These are phyloP conservation scores for Begonia fuchsioides DNA, from an alignment of 306 rosid species.

Conservation along the genomic window DNA sequence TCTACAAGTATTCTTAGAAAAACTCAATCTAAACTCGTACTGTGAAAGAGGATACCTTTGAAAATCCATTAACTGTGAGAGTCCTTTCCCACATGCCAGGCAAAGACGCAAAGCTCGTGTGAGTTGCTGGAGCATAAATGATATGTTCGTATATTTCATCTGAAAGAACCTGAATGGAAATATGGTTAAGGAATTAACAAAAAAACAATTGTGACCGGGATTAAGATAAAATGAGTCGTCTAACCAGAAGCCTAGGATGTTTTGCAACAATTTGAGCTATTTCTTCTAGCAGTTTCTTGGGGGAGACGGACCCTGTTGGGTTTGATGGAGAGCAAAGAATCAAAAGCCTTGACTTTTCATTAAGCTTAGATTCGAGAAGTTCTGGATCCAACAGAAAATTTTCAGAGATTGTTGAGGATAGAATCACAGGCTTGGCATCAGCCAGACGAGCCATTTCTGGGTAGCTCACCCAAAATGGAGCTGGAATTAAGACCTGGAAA, in stretches of 20 bases:
- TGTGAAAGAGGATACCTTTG: conserved; percentile 40
- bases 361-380: conserved; percentile 55
- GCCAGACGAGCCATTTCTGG: conserved; percentile 96
- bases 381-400: conserved; percentile 75
- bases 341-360: conserved; percentile 66
- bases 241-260: conserved; percentile 94
- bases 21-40: neutral
- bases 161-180: conserved; percentile 52
- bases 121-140: conserved; percentile 84
- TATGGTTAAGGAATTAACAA: conserved; percentile 8
- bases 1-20: too few relatives aligned
- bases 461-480: conserved; percentile 93
- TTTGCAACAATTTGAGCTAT: conserved; percentile 77
- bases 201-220: conserved; percentile 2
- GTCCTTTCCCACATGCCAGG: conserved; percentile 98
- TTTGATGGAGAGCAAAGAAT: conserved; percentile 92
- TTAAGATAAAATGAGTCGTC: conserved; percentile 6
- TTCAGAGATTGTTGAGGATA: conserved; percentile 46
- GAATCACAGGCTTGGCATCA: conserved; percentile 88
- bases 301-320: conserved; percentile 93
- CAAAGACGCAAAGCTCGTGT: conserved; percentile 90
- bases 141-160: conserved; percentile 95
- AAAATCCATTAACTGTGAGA: conserved; percentile 85
- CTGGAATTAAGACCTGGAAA: conserved; percentile 82
- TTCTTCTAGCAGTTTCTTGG: conserved; percentile 69